Base-by-base conservation (phyloP, 2,329 filamentous ascomycete genomes). In the Scytalidium lignicola region DNA sequence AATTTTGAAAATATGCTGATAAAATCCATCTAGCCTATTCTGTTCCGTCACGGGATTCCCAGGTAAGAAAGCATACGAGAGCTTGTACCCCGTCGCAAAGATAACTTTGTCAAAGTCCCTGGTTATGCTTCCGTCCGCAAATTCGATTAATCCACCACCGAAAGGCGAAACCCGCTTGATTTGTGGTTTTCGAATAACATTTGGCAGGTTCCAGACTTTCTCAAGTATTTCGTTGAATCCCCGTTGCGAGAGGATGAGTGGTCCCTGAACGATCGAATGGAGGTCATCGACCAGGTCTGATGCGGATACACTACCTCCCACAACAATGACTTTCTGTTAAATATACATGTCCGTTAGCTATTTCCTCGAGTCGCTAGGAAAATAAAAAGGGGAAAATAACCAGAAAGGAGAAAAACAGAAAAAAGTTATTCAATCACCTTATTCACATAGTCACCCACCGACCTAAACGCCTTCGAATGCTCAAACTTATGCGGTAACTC, bases 381-480 rank as follows among this genome's bases (percentile, higher is more conserved):
- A n/a, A n/a, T n/a, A n/a, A n/a, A n/a, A n/a, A n/a, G n/a, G n/a
- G n/a, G n/a, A n/a, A n/a, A n/a, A n/a, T n/a, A n/a, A n/a, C n/a
- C n/a, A n/a, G n/a, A n/a, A n/a, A n/a, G n/a, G n/a, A n/a, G n/a
- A 9, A 37, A 37, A 17, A 17, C n/a, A 37, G 15, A 37, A 17
- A 13, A 13, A 37, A 17, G 15, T 7, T 17, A 13, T 5, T 5
- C 4, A 37, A 37, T 37, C 29, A 32, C 28, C 41, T 82, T 80
- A 28, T 69, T 72, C 1, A 60, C 60, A 58, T 81, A 90, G 1
- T 70, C 58, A 10, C 80, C 74, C 0, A 85, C 77, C 0, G 69
- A 74, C 5, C 87, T 78, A 58, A 88, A 92, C 54, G 78, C 79
- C 62, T 90, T 92, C 1, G 86, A 88, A 60, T 88, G 85, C 2